These are phyloP conservation scores for Colletotrichum godetiae DNA, from an alignment of 2,329 filamentous ascomycete species.

Conservation along the genomic window DNA sequence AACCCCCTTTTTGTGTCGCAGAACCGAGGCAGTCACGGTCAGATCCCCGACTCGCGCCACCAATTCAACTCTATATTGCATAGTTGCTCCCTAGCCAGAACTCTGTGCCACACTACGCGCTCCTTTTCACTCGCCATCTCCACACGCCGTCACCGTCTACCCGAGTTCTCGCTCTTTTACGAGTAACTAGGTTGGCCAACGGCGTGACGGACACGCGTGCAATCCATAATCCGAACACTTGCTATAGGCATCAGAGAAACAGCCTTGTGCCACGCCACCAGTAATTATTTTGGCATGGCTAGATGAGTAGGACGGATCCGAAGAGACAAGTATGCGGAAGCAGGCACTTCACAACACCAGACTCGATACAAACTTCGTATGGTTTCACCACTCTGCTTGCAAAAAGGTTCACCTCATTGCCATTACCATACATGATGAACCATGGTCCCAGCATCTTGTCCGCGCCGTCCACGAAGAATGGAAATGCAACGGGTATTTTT, in stretches of 20 bases:
- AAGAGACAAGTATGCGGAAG: neutral
- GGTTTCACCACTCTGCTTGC: neutral
- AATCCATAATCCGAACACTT: neutral
- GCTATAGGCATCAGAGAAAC: neutral
- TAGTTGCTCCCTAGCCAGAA: neutral
- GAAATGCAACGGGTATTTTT: neutral
- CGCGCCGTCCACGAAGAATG: neutral
- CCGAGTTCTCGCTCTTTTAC: neutral
- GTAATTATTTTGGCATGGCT: neutral
- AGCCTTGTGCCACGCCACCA: neutral
- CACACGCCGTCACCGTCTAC: neutral
- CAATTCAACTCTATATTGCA: conserved; percentile 20
- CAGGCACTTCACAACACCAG: neutral
- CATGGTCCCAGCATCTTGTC: neutral
- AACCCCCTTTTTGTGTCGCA: neutral
- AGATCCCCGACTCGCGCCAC: conserved; percentile 14
- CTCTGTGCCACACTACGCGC: neutral
- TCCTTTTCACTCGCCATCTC: neutral
- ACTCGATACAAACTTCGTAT: neutral
- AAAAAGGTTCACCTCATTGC: neutral
- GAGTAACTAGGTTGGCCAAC: neutral
- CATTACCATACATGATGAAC: neutral
- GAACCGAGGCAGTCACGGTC: neutral
- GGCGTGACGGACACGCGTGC: neutral
- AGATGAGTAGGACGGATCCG: neutral